Evolutionary conservation across 768 basidiomycete species (phyloP), one percentile per base, ranked within the genome.

Genomic region (Rhizopogon rudus): DNA sequence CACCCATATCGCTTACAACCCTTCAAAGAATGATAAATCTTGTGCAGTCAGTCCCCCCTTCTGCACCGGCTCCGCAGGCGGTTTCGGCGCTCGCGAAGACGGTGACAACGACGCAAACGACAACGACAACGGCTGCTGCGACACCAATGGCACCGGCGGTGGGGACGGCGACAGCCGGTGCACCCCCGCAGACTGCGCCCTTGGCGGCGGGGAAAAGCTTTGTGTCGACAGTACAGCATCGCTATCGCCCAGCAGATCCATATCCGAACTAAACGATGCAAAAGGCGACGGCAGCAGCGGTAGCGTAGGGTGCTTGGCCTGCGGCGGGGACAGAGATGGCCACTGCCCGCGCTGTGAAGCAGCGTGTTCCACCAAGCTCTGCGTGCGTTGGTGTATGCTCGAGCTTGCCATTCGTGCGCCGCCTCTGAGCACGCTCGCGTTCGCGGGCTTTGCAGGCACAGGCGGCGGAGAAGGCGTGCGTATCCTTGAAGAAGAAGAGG

Each of bases 21-120:
- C 87, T 70, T 93, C 91, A 66, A 93, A 94, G 68, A 94, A 93
- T 16, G 86, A 90, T 51, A 93, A 67, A 77, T 93, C 92, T 70
- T 91, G 88, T 2, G 89, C 91, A 3, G 86, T 88, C 49, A 93
- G 67, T 4, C 86, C 87, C 12, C 83, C 82, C n/a, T 63, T 69
- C 64, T 60, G 60, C 52, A 46, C 65, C 44, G 67, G 58, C 46
- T 67, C 59, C 25, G 54, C 35, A 13, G 57, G 22, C 25, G 60
- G 60, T 25, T 50, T 33, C 8, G 65, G 60, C 29, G 63, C 50
- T 37, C 49, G 53, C 17, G 62, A 53, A 35, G 53, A 44, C 42
- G 62, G 44, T 48, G 62, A 61, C 40, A 55, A 57, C 20, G 60
- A 62, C 20, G 61, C 58, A 6, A 60, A 53, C 14, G 72, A 59